Evolutionary conservation across 202 grass and related monocot species (phyloP), one percentile per base, ranked within the genome.

Genomic region (Carex arenaria): DNA sequence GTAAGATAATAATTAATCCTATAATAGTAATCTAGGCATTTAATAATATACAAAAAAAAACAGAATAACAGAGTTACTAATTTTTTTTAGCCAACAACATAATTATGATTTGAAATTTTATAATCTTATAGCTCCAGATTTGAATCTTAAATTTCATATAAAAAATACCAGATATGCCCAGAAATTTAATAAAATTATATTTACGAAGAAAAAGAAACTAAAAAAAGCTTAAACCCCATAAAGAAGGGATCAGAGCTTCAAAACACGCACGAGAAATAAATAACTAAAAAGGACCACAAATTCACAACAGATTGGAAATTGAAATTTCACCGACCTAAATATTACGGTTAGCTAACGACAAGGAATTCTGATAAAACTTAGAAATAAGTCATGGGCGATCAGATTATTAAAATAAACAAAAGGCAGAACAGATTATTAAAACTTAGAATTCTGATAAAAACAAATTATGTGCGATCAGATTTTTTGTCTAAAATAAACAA

Each of bases 261-360:
- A 30, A 77, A 36, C 10, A 3, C 23, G 7, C 26, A 56, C 5
- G 26, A 5, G 49, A 36, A 26, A 26, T 26, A 26, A 76, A 76
- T 76, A 76, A 76, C 30, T 5, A 17, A 56, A 77, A 77, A 77
- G 52, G 28, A 34, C 8, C 3, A 34, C 4, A 57, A 36, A 77
- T 77, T 77, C 7, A 57, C 72, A 77, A 77, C 26, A 57, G 7
- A 57, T 36, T 57, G 28, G 49, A 77, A 77, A 36, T 77, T 57
- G 14, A 77, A 77, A 57, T 34, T 57, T 23, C 49, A 55, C 49
- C 1, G 45, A 52, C 22, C 26, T 73, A 26, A 28, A 40, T 54
- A 13, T 13, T 77, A 56, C 5, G 28, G 11, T 77, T 57, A n/a
- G 49, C 26, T 77, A 14, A 7, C 3, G 5, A 57, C 14, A 34